Conservation (phyloP, 768 basidiomycete genomes). For the Amanita fuliginea region DNA sequence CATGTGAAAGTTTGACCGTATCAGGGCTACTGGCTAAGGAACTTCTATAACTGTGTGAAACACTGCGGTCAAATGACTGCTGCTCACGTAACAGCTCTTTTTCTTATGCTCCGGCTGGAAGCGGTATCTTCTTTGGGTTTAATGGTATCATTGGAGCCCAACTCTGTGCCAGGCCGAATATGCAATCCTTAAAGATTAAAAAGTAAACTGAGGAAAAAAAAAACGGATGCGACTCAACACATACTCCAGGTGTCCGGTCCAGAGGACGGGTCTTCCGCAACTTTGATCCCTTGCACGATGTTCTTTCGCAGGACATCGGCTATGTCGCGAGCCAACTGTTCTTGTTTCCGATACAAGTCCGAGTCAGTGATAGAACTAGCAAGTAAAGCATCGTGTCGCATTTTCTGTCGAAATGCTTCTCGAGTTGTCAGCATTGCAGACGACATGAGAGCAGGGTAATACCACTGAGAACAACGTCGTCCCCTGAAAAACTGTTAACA, state of each 20-base stretch:
- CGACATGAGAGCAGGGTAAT: not conserved
- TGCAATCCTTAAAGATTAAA: constrained; percentile 39
- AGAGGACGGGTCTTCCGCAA: constrained; percentile 19
- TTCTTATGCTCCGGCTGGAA: constrained; percentile 30
- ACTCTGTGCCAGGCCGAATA: constrained; percentile 72
- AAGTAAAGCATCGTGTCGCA: constrained; percentile 46
- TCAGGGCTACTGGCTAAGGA: constrained; percentile 8
- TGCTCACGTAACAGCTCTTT: constrained; percentile 14
- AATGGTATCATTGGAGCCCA: constrained; percentile 77
- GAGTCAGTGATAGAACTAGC: constrained; percentile 31
- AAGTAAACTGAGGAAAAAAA: not conserved
- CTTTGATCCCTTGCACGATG: constrained; percentile 68
- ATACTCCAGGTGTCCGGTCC: constrained; percentile 48
- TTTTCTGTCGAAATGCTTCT: constrained; percentile 64
- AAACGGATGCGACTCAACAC: constrained; percentile 11
- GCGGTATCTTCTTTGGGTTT: constrained; percentile 35
- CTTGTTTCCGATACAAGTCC: constrained; percentile 38
- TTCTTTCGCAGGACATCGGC: constrained; percentile 69
- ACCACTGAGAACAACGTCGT: constrained; percentile 48
- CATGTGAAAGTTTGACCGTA: constrained; percentile 13
- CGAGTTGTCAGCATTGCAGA: not conserved
- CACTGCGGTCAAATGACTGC: constrained; percentile 24
- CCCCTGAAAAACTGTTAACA: constrained; percentile 28
- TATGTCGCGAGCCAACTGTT: constrained; percentile 55
- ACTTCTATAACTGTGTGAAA: not conserved